Conservation (phyloP, 2,329 filamentous ascomycete genomes). For the Ophiocordyceps camponoti-saundersi region DNA sequence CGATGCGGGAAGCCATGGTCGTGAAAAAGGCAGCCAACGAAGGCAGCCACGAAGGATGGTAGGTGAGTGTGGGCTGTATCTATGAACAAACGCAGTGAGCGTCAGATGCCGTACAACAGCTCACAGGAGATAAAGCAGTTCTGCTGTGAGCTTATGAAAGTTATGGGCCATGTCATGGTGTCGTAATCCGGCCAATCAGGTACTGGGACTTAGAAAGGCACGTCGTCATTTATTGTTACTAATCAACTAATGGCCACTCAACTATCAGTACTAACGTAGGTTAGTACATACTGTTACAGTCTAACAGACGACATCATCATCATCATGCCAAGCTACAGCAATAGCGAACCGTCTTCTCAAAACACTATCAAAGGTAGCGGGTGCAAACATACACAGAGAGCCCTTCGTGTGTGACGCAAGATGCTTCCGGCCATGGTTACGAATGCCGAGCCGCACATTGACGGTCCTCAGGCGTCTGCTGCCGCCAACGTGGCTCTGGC, state of each 20-base stretch:
- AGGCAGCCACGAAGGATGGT: not conserved
- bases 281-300: too few species aligned
- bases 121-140: too few species aligned
- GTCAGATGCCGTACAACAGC: too few species aligned
- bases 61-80: too few species aligned
- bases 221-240: too few species aligned
- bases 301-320: too few species aligned
- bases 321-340: too few species aligned
- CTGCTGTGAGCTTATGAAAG: not conserved
- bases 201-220: too few species aligned
- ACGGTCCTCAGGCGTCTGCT: conserved; percentile 6
- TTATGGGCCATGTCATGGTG: not conserved
- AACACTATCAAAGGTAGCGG: not conserved
- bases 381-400: not conserved
- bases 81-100: too few species aligned
- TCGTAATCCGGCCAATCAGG: too few species aligned
- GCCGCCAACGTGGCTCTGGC: conserved; percentile 15
- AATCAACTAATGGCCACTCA: not conserved
- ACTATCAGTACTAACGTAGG: too few species aligned
- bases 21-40: not conserved
- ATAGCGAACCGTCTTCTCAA: not conserved
- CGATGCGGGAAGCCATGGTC: conserved; percentile 9
- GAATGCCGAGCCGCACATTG: not conserved
- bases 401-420: not conserved
- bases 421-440: not conserved